Base-by-base conservation (phyloP, 2,329 filamentous ascomycete genomes). In the Cordyceps fumosorosea region DNA sequence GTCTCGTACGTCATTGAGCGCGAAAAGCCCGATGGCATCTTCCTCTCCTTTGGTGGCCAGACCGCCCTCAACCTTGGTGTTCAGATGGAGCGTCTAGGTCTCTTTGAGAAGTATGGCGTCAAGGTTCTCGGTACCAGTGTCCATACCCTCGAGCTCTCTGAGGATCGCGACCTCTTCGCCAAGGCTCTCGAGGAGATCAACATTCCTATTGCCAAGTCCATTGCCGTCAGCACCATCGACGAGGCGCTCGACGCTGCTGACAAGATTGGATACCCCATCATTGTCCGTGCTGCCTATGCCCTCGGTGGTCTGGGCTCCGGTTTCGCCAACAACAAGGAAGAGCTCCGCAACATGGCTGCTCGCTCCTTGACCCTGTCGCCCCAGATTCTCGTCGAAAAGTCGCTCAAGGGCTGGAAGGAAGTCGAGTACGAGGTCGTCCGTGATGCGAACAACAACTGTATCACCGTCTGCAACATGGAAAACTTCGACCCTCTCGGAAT, bases 351-450 rank as follows among this genome's bases (percentile, higher is more conserved):
- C 77, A 84, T 99, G 83, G 89, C 93, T 67, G 93, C 95, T 65
- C 88, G 91, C 67, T 98, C 93, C 53, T 84, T 99, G 63, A 96
- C 93, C 51, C 85, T 98, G 42, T 93, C 93, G 2, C 93, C 95
- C 56, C 95, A 99, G 77, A 97, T 99, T 71, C 78, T 99, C 73
- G 93, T 99, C 63, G 95, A 99, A 82, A 98, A 98, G 80, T 96
- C 92, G 58, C 86, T 99, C 69, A 98, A 97, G 83, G 95, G 95
- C 76, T 99, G 95, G 95, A 99, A 99, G 79, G 95, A 99, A 78
- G 89, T 97, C 56, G 95, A 99, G 77, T 99, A 98, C 73, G 95
- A 98, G 78, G 95, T 98, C 63, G 95, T 98, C 65, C 90, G 95
- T 70, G 95, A 99, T 76, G 93, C 91, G 60, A 88, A 90, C 75